A percentile compares a stretch with the other conserved stretches of the same genome.
Conservation (phyloP, 2,329 filamentous ascomycete genomes). For the Ophiostoma novo-ulmi region DNA sequence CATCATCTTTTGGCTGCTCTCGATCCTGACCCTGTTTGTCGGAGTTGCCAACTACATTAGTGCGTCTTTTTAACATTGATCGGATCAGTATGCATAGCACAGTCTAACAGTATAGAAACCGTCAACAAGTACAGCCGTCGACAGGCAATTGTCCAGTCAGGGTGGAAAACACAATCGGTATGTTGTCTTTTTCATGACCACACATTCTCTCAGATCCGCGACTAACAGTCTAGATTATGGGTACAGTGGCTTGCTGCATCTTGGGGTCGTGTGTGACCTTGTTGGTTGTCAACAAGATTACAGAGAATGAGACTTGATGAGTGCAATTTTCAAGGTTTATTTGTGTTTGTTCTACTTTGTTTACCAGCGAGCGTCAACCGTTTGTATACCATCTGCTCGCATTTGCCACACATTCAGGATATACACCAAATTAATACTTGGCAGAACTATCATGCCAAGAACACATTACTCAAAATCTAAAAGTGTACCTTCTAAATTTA, state of each 20-base stretch:
- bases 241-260: constrained; percentile 56
- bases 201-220: background rate
- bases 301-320: constrained; percentile 25
- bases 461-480: background rate
- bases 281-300: constrained; percentile 46
- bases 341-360: background rate
- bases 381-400: background rate
- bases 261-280: constrained; percentile 62
- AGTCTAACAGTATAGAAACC: constrained; percentile 43
- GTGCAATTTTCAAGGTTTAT: too few species aligned
- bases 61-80: constrained; percentile 34
- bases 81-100: background rate
- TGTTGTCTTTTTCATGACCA: constrained; percentile 28
- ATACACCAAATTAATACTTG: background rate
- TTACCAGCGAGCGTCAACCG: background rate
- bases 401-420: too few species aligned
- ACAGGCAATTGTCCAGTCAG: constrained; percentile 81
- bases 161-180: constrained; percentile 86
- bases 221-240: constrained; percentile 49
- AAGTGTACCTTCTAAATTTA: too few species aligned
- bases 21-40: constrained; percentile 67
- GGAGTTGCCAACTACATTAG: constrained; percentile 85
- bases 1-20: constrained; percentile 79
- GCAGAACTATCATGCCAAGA: background rate
- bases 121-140: constrained; percentile 75